Conservation (phyloP, 768 basidiomycete species). For the Sarcodon sp. region DNA sequence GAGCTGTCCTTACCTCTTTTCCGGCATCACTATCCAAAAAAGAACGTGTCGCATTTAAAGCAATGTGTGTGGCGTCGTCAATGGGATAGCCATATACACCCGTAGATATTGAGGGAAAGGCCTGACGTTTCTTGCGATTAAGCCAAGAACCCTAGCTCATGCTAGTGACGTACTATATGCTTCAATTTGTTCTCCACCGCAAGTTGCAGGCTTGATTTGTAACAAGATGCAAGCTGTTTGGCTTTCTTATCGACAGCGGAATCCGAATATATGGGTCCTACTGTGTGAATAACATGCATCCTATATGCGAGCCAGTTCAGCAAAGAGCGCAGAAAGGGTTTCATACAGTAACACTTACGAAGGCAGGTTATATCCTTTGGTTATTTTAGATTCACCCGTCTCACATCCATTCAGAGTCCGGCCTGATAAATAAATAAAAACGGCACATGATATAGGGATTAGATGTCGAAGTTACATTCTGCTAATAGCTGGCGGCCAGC, state of each 20-base stretch:
- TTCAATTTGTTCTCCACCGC: constrained; percentile 46
- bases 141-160: not conserved
- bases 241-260: constrained; percentile 30
- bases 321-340: not conserved
- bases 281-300: constrained; percentile 66
- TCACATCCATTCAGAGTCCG: constrained; percentile 50
- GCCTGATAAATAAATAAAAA: constrained; percentile 25
- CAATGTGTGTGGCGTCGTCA: constrained; percentile 56
- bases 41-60: constrained; percentile 41
- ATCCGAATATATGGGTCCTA: constrained; percentile 57
- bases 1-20: constrained; percentile 14
- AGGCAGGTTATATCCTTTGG: constrained; percentile 62
- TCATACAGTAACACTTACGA: constrained; percentile 35
- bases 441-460: not conserved
- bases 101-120: constrained; percentile 73
- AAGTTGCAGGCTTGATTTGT: constrained; percentile 46
- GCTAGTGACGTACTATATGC: constrained; percentile 40
- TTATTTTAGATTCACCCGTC: constrained; percentile 71
- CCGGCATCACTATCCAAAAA: constrained; percentile 43
- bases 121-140: constrained; percentile 33
- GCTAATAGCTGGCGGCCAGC: constrained; percentile 52
- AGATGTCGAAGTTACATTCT: constrained; percentile 44
- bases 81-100: constrained; percentile 74
- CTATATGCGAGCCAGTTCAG: constrained; percentile 20
- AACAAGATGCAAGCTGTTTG: constrained; percentile 52